These are phyloP conservation scores for Trichoderma arundinaceum DNA, from an alignment of 2,329 filamentous ascomycete species.

Conservation along the genomic window DNA sequence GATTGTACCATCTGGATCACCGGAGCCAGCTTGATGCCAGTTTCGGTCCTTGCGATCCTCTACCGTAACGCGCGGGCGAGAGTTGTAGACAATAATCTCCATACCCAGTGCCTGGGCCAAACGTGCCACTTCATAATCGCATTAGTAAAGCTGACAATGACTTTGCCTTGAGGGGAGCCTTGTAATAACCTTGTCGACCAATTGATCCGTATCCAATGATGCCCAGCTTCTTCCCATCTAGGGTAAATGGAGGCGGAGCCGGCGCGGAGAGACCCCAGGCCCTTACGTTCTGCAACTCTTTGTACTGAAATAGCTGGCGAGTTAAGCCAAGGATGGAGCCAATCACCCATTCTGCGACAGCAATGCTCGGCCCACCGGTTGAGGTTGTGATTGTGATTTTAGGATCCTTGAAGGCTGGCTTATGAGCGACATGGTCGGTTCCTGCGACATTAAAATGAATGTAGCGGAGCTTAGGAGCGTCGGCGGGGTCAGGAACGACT, in stretches of 20 bases:
- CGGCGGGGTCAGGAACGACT: conserved; percentile 8
- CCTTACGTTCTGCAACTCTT: not conserved
- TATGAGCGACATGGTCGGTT: conserved; percentile 16
- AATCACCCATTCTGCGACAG: conserved; percentile 13
- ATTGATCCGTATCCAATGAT: conserved; percentile 21
- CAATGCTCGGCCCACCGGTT: conserved; percentile 10
- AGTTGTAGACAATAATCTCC: conserved; percentile 21
- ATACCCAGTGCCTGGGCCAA: conserved; percentile 1
- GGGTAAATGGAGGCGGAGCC: not conserved
- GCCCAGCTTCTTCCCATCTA: conserved; percentile 20
- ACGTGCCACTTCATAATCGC: not conserved
- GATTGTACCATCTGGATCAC: conserved; percentile 4
- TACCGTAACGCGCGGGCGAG: conserved; percentile 6
- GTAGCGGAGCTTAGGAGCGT: conserved; percentile 17
- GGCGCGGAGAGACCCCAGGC: not conserved
- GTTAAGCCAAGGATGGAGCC: conserved; percentile 3
- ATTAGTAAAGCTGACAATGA: not conserved
- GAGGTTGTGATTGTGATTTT: conserved; percentile 15
- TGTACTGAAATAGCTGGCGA: not conserved
- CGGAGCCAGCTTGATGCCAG: conserved; percentile 11
- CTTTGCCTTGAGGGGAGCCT: rapidly evolving
- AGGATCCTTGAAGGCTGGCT: conserved; percentile 4
- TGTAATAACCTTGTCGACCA: conserved; percentile 5
- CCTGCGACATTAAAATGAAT: conserved; percentile 13
- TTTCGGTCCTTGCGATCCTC: conserved; percentile 24